Evolutionary conservation across 371 early-diverging fungal genomes (phyloP).

Genomic region (Mucor racemosus): DNA sequence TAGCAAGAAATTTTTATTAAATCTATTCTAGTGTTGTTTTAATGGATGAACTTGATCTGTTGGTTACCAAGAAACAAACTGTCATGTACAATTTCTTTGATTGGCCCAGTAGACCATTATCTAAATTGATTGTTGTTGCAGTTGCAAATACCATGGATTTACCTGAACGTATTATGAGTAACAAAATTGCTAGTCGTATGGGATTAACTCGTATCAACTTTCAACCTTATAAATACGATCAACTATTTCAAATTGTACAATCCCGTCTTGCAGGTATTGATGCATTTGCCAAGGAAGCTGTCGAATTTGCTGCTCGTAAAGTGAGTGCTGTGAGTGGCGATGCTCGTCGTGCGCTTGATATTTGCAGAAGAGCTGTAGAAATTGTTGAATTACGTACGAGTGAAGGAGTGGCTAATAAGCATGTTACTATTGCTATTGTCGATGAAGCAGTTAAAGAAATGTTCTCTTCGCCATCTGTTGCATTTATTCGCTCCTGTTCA

Average conservation of each 20-base stretch:
- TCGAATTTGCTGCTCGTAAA: constrained; percentile 94
- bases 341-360: constrained; percentile 95
- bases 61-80: constrained; percentile 91
- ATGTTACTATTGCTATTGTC: constrained; percentile 79
- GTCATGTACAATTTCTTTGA: constrained; percentile 99
- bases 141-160: constrained; percentile 99
- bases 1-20: too few relatives aligned
- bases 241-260: constrained; percentile 84
- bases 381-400: constrained; percentile 65
- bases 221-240: constrained; percentile 85
- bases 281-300: constrained; percentile 82
- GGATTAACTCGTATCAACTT: constrained; percentile 91
- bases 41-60: constrained; percentile 97
- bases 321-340: constrained; percentile 97
- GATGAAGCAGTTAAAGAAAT: constrained; percentile 84
- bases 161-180: constrained; percentile 92
- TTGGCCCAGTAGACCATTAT: constrained; percentile 88
- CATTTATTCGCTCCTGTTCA: constrained; percentile 74
- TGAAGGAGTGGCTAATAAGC: constrained; percentile 12
- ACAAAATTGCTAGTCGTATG: constrained; percentile 92
- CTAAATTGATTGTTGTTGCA: constrained; percentile 90
- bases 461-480: constrained; percentile 77
- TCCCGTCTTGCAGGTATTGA: constrained; percentile 76
- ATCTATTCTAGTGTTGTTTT: constrained; percentile 75
- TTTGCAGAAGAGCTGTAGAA: constrained; percentile 89